Evolutionary conservation across 2,329 filamentous ascomycete species (phyloP).

Genomic region (Dothiorella sarmentorum): DNA sequence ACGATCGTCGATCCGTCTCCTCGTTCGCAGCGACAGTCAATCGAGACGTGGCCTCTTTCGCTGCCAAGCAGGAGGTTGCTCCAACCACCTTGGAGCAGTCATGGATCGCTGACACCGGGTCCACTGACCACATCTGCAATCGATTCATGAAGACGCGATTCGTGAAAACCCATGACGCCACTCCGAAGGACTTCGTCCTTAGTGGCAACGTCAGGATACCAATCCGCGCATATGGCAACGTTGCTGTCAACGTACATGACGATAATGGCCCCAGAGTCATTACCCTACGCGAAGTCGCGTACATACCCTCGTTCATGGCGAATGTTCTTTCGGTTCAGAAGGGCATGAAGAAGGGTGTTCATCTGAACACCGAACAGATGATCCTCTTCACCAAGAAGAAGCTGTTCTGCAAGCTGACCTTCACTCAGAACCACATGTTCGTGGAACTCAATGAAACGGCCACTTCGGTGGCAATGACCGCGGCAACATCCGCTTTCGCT

Average conservation of each 20-base stretch:
- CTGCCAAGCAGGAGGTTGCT: no score
- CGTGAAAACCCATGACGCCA: not conserved
- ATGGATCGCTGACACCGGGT: not conserved
- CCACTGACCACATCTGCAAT: not conserved
- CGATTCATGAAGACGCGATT: not conserved
- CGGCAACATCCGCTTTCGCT: not conserved
- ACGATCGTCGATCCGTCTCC: not conserved
- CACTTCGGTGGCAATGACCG: fast-evolving
- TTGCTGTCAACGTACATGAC: not conserved
- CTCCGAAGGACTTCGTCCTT: not conserved
- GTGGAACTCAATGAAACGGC: not conserved
- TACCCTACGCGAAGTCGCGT: not conserved
- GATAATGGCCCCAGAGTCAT: not conserved
- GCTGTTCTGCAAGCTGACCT: not conserved
- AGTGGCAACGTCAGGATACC: not conserved
- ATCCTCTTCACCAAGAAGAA: not conserved
- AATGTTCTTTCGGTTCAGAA: not conserved
- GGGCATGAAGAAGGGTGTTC: not conserved
- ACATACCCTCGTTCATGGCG: not conserved
- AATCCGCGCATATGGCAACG: not conserved
- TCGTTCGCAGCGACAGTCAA: not conserved
- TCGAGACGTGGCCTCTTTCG: not conserved
- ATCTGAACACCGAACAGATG: not conserved
- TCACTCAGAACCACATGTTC: not conserved
- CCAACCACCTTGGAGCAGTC: not conserved